Evolutionary conservation across 768 basidiomycete genomes (phyloP).

Genomic region (Trametes villosa): DNA sequence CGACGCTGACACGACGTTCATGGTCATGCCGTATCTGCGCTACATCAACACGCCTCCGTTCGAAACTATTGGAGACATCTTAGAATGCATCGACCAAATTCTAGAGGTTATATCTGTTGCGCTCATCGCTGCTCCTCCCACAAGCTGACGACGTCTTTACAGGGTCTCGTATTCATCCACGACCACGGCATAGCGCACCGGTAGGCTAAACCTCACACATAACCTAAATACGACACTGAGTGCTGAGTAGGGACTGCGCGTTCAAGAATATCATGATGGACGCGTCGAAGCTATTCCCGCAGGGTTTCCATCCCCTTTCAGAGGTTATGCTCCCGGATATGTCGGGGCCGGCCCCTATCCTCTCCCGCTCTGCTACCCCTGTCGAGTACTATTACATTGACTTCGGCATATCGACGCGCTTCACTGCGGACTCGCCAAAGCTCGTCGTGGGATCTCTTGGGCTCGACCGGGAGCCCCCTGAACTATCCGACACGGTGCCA

Average conservation of each 20-base stretch:
- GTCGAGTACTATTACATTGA: slow-evolving; percentile 34
- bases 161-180: slow-evolving; percentile 31
- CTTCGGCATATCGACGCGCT: slow-evolving; percentile 31
- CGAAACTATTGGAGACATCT: slow-evolving; percentile 22
- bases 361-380: not conserved
- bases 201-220: slow-evolving; percentile 22
- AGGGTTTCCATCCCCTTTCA: slow-evolving; percentile 27
- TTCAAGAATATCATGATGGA: slow-evolving; percentile 31
- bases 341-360: not conserved
- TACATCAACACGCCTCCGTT: slow-evolving; percentile 19
- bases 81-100: slow-evolving; percentile 26
- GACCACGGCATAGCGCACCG: slow-evolving; percentile 28
- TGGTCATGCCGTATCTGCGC: slow-evolving; percentile 32
- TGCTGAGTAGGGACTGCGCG: slow-evolving; percentile 30
- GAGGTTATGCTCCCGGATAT: not conserved
- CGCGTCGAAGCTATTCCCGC: slow-evolving; percentile 23
- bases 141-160: not conserved
- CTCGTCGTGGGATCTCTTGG: slow-evolving; percentile 23
- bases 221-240: too few relatives aligned
- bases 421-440: slow-evolving; percentile 11
- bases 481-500: slow-evolving; percentile 21
- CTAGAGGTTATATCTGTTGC: slow-evolving; percentile 24
- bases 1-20: slow-evolving; percentile 4
- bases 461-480: slow-evolving; percentile 27
- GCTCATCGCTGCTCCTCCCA: not conserved